Percentiles rank a stretch among this genome's conserved stretches.
Evolutionary conservation across 2,329 filamentous ascomycete species (phyloP).

Genomic region (Aspergillus sp.): DNA sequence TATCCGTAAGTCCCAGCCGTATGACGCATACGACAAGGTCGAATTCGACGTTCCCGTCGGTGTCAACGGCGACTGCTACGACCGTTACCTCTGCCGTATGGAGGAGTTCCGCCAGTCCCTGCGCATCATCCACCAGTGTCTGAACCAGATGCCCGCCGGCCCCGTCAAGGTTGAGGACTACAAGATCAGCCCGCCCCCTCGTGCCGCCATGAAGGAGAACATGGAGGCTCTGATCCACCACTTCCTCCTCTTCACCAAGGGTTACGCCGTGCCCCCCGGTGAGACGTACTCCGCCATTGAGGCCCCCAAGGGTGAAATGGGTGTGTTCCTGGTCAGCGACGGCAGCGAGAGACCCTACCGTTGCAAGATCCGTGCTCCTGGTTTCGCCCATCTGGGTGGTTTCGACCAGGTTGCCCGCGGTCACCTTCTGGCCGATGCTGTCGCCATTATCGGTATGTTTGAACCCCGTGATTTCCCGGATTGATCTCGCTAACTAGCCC

Average conservation of each 20-base stretch:
- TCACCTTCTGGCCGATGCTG: slow-evolving; percentile 91
- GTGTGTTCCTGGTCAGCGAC: slow-evolving; percentile 92
- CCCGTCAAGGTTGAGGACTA: slow-evolving; percentile 97
- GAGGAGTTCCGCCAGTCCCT: slow-evolving; percentile 98
- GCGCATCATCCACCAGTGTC: slow-evolving; percentile 96
- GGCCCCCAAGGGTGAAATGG: slow-evolving; percentile 99
- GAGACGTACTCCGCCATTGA: slow-evolving; percentile 98
- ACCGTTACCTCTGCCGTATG: slow-evolving; percentile 98
- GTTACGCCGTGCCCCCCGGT: slow-evolving; percentile 92
- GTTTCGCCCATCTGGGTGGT: slow-evolving; percentile 89
- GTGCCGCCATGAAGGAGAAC: slow-evolving; percentile 99
- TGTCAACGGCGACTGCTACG: slow-evolving; percentile 97
- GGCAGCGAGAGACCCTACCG: slow-evolving; percentile 95
- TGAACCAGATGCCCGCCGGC: slow-evolving; percentile 97
- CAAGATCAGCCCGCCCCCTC: slow-evolving; percentile 95
- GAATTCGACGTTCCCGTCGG: slow-evolving; percentile 98
- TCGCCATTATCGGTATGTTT: slow-evolving; percentile 78
- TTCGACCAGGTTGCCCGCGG: slow-evolving; percentile 93
- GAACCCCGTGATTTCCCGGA: too few species aligned
- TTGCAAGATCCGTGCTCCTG: slow-evolving; percentile 94
- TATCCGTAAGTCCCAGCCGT: slow-evolving; percentile 92
- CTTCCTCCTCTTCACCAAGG: slow-evolving; percentile 98
- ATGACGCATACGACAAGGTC: slow-evolving; percentile 96
- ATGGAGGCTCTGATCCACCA: slow-evolving; percentile 99
- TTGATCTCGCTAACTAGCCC: slow-evolving; percentile 13